Evolutionary conservation across 441 rosid genomes (phyloP), one percentile per base, ranked within the genome.

Genomic region (Rhodomyrtus psidioides): DNA sequence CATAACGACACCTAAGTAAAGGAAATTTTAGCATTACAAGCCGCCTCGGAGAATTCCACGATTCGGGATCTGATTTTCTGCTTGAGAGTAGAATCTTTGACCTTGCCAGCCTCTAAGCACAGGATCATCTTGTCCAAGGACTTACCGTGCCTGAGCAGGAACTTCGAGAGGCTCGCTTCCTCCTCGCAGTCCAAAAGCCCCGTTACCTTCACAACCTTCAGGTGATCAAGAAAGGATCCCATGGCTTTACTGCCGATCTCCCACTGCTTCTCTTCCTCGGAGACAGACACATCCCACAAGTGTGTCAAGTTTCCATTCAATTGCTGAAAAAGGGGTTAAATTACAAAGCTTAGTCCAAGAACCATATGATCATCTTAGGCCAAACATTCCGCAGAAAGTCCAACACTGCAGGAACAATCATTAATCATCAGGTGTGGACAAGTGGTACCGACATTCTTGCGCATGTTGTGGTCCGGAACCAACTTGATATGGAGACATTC

Each of bases 101-200:
- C 89, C 53, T 90, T 91, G 92, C 90, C 91, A 53, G 84, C 86
- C 30, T 93, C 92, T 1, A 93, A 89, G 85, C 90, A 85, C 59
- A 94, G 90, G 16, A 91, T 93, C 93, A 95, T 95, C 87, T 93
- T 94, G 87, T 93, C 91, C 92, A 96, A 91, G 62, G 91, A 91
- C 89, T 91, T 93, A 26, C 96, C 97, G 89, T 95, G 94, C 92
- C 92, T 94, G 85, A 96, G 93, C 88, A 96, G 88, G 75, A 95
- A 95, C 89, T 93, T 94, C 6, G 94, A 91, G 9, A 94, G 90
- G 86, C 96, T 93, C 88, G 92, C 95, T 86, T 95, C 98, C 19
- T 91, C 91, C 86, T 94, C 95, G 53, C 94, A 94, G 84, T 95
- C 97, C 82, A 92, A 87, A 83, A 94, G 94, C 13, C 98, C 99